Conservation (phyloP, 305 asterid species). For the Fraxinus velutina region DNA sequence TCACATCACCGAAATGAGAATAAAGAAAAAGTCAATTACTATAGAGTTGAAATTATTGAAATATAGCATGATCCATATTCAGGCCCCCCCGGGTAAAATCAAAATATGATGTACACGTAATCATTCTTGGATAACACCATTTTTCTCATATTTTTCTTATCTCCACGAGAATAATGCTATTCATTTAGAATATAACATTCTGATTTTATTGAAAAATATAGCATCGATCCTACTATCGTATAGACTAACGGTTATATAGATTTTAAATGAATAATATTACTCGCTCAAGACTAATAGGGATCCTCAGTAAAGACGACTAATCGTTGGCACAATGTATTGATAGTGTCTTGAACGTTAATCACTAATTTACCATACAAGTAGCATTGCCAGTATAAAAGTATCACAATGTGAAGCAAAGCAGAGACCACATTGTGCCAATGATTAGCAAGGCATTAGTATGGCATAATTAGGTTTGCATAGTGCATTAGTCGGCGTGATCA, state of each 20-base stretch:
- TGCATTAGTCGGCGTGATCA: constrained; percentile 29
- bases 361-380: not conserved
- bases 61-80: not conserved
- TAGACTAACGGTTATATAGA: not conserved
- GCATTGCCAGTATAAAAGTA: not conserved
- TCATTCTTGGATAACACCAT: not conserved
- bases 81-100: not conserved
- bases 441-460: constrained; percentile 32
- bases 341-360: not conserved
- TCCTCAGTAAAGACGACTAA: not conserved
- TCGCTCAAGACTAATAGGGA: not conserved
- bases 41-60: not conserved
- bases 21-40: not conserved
- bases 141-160: not conserved
- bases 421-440: not conserved
- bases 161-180: not conserved
- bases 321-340: not conserved
- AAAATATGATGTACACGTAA: not conserved
- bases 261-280: no score
- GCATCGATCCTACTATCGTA: not conserved
- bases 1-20: constrained; percentile 30
- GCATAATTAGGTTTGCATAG: constrained; percentile 23
- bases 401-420: not conserved
- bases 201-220: not conserved
- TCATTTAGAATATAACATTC: not conserved